Base-by-base conservation (phyloP, 768 basidiomycete genomes). In the Galerina sulciceps region DNA sequence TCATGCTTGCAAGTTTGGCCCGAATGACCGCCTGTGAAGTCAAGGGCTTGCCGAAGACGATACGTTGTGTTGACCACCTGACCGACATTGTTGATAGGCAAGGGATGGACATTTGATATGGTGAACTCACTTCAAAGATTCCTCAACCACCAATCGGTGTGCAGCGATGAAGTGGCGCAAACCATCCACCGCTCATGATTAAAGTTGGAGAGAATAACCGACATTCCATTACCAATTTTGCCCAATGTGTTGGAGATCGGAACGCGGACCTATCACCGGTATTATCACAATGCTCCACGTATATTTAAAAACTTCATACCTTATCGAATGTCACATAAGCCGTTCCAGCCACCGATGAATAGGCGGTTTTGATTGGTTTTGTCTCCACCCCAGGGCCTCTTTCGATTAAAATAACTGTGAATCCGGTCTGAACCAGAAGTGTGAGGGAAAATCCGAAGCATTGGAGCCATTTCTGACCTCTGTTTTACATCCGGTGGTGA, bases 131-230 rank as follows among this genome's bases (percentile, higher is more conserved):
- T 94, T 95, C 65, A 96, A 76, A 68, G 90, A 94, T 73, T 97
- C 95, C 69, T 96, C 95, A 15, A 96, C 91, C 43, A 91, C 81
- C 20, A 88, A 72, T 41, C 95, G 83, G 65, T 96, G 94, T 36
- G 89, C 85, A 41, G 89, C 79, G 59, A 92, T 80, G 86, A 87
- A 45, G 84, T 86, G 53, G 81, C 82, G 31, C 83, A 82, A 55
- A 94, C 89, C 88, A 94, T 92, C 92, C 91, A 93, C 52, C 93
- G 84, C 67, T 94, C 93, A 68, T 94, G 92, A 68, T 94, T 93
- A 72, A 94, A 93, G 75, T 94, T 94, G 69, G 84, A 89, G 18
- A 96, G 77, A 55, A 92, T 90, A 59, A 91, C 87, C 51, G 85
- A 82, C 79, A 98, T 83, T 45, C 96, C 96, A 44, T 85, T 84